Conservation (phyloP, 495 filamentous ascomycete genomes). For the Chaetomium fimeti region DNA sequence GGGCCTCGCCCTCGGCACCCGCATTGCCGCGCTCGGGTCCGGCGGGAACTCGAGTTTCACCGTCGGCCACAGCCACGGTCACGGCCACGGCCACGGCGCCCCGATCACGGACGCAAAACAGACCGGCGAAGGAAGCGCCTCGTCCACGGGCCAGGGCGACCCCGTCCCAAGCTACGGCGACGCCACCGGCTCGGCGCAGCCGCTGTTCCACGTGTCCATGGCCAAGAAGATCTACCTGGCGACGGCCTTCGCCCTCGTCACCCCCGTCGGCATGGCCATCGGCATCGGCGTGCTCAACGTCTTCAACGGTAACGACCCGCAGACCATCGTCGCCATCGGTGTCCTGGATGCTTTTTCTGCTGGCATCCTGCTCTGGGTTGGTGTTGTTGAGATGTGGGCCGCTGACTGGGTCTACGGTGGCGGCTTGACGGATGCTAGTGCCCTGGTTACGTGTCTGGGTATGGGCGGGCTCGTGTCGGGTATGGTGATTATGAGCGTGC, state of each 20-base stretch:
- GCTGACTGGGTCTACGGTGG: constrained; percentile 51
- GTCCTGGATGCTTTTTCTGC: constrained; percentile 56
- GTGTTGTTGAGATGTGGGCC: constrained; percentile 59
- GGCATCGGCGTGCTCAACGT: constrained; percentile 52
- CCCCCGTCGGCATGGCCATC: constrained; percentile 59
- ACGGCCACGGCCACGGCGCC: constrained; percentile 3
- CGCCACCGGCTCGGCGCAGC: too few relatives aligned
- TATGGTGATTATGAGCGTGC: neutral
- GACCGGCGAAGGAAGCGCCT: neutral
- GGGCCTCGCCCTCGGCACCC: constrained; percentile 70
- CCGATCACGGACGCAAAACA: neutral
- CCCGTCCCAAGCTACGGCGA: too few relatives aligned
- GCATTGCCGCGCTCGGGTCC: constrained; percentile 51
- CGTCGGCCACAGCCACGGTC: constrained; percentile 17
- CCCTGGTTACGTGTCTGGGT: neutral
- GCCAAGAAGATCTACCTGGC: constrained; percentile 49
- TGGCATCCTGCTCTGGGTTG: constrained; percentile 59
- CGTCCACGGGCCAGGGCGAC: neutral
- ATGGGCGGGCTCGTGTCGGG: neutral
- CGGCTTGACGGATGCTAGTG: constrained; percentile 21
- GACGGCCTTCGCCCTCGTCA: constrained; percentile 51
- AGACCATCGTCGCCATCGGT: constrained; percentile 55
- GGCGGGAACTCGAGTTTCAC: neutral
- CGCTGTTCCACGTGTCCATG: constrained; percentile 22
- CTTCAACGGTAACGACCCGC: constrained; percentile 57